phyloP scores from a whole-genome alignment of 345 rosid species.

The Dovyalis caffra region DNA sequence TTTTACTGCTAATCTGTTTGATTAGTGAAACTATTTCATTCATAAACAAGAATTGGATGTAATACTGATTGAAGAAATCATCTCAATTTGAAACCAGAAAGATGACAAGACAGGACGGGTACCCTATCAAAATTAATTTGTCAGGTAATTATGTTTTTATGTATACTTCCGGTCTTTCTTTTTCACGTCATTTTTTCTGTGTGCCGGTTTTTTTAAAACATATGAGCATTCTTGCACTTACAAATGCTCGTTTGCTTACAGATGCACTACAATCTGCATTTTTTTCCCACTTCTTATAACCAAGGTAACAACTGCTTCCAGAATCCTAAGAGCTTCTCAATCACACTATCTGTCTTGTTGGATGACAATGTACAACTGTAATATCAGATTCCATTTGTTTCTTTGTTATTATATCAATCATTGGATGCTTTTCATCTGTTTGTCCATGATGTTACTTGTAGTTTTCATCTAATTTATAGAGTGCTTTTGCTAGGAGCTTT shows the following conservation, averaged over 20 bases:
- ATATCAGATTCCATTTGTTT: background rate
- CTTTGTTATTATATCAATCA: background rate
- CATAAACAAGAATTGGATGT: background rate
- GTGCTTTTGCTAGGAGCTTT: too few relatives aligned
- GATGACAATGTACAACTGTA: background rate
- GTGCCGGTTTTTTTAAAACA: too few relatives aligned
- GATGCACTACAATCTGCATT: too few relatives aligned
- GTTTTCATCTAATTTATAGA: slow-evolving; percentile 35
- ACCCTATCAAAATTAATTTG: slow-evolving; percentile 64
- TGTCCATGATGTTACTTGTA: background rate
- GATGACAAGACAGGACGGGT: slow-evolving; percentile 77
- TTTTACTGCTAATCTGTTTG: background rate
- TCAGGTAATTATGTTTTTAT: too few relatives aligned
- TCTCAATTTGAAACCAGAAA: slow-evolving; percentile 60
- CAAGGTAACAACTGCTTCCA: slow-evolving; percentile 51
- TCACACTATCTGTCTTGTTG: background rate
- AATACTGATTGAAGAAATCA: slow-evolving; percentile 53
- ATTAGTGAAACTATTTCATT: background rate
- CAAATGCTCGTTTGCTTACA: background rate
- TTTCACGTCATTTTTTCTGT: background rate
- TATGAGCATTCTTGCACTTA: too few relatives aligned
- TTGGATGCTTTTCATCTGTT: background rate
- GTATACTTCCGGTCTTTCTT: background rate
- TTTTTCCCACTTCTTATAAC: slow-evolving; percentile 75
- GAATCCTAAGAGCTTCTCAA: background rate